A percentile compares a stretch with the other conserved stretches of the same genome.
Conservation (phyloP, 2,329 filamentous ascomycete species). For the Ophiostoma sp. region DNA sequence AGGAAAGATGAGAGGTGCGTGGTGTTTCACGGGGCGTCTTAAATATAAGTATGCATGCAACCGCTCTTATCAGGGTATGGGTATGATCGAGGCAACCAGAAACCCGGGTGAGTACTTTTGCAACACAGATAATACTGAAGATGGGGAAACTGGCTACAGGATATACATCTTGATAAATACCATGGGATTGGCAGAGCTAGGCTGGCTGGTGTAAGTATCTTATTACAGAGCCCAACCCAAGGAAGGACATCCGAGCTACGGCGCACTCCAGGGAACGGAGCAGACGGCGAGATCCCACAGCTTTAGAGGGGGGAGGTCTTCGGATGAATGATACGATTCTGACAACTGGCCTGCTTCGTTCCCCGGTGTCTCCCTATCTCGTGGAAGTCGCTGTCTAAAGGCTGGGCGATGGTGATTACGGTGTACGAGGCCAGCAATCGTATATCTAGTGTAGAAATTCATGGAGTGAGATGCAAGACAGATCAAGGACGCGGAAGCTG, state of each 20-base stretch:
- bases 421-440: neutral
- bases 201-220: neutral
- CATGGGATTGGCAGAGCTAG: too few relatives aligned
- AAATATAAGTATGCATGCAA: constrained; percentile 3
- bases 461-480: too few relatives aligned
- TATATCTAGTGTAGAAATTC: neutral
- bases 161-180: too few relatives aligned
- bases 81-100: neutral
- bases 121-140: neutral
- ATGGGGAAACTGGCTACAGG: neutral
- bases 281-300: neutral
- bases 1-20: neutral
- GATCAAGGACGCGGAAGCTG: neutral
- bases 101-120: too few relatives aligned
- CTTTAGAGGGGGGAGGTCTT: neutral
- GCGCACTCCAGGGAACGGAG: neutral
- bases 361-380: neutral
- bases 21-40: neutral
- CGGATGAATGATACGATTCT: neutral
- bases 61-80: neutral
- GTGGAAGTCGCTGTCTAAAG: neutral
- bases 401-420: too few relatives aligned
- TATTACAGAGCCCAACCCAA: neutral
- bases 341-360: neutral
- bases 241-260: neutral